phyloP scores from a whole-genome alignment of 1,284 basidiomycete species.

The Sporisorium scitamineum region DNA sequence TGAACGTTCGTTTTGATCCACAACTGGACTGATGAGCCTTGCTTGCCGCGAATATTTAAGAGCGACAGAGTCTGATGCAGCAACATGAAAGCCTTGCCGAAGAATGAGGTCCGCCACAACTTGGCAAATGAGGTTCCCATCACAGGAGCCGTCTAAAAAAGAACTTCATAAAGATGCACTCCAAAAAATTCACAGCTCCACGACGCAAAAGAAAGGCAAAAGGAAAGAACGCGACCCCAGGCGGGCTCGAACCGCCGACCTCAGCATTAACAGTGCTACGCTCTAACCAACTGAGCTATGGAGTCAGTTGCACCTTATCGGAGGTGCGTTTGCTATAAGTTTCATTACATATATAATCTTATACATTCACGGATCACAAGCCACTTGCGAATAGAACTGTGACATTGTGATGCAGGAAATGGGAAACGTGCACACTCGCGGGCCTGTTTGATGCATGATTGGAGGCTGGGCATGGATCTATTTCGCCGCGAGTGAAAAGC shows the following conservation, averaged over 20 bases:
- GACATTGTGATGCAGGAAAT: neutral
- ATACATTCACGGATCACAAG: no score
- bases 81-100: neutral
- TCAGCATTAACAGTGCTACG: conserved; percentile 61
- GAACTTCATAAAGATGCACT: neutral
- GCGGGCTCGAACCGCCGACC: conserved; percentile 61
- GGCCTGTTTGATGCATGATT: neutral
- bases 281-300: conserved; percentile 61
- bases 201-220: conserved; percentile 8
- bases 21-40: neutral
- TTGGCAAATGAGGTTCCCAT: neutral
- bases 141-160: neutral
- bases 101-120: neutral
- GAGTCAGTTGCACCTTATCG: conserved; percentile 10
- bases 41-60: no score
- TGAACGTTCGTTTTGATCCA: neutral
- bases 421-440: neutral
- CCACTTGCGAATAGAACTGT: no score
- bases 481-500: neutral
- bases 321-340: no score
- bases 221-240: conserved; percentile 38
- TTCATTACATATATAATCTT: no score
- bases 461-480: conserved; percentile 2
- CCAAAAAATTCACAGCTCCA: neutral
- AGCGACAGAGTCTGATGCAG: neutral